A percentile compares a stretch with the other conserved stretches of the same genome.
phyloP scores from a whole-genome alignment of 1,139 yeast genomes.

The Saccharomyces hybrid region DNA sequence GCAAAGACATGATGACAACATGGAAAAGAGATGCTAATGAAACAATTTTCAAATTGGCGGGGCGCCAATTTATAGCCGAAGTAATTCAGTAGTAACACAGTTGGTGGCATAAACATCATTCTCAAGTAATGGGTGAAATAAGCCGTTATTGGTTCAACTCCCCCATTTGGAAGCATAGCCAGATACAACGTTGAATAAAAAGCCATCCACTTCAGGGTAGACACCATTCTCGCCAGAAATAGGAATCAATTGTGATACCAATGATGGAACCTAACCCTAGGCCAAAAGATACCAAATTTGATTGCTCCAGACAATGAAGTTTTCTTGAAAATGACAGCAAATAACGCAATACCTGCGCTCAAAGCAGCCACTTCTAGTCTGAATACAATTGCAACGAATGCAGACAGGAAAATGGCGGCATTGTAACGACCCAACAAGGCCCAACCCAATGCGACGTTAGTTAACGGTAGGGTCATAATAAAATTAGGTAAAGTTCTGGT shows the following conservation, averaged over 20 bases:
- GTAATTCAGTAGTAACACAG: slow-evolving; percentile 41
- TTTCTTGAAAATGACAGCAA: slow-evolving; percentile 40
- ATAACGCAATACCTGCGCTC: slow-evolving; percentile 42
- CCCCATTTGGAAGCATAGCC: slow-evolving; percentile 84
- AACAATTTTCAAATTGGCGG: slow-evolving; percentile 34
- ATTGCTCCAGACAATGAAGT: slow-evolving; percentile 36
- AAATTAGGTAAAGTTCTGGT: slow-evolving; percentile 84
- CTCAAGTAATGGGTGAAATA: slow-evolving; percentile 59
- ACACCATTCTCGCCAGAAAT: slow-evolving; percentile 53
- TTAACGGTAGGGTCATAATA: slow-evolving; percentile 64
- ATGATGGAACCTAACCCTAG: slow-evolving; percentile 43
- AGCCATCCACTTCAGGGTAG: slow-evolving; percentile 77
- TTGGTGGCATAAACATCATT: slow-evolving; percentile 52
- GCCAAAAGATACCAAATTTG: slow-evolving; percentile 46
- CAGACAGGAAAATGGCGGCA: slow-evolving; percentile 48
- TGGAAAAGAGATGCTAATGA: slow-evolving; percentile 46
- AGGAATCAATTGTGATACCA: slow-evolving; percentile 57
- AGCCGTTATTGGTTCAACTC: slow-evolving; percentile 63
- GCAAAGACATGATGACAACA: slow-evolving; percentile 59
- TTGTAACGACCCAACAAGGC: slow-evolving; percentile 44
- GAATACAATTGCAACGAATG: slow-evolving; percentile 61
- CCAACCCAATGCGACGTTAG: slow-evolving; percentile 47
- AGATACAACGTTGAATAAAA: slow-evolving; percentile 61
- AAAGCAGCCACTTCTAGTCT: slow-evolving; percentile 66
- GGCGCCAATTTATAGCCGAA: slow-evolving; percentile 33